phyloP scores from a whole-genome alignment of 768 basidiomycete genomes.

The Cyathus striatus region DNA sequence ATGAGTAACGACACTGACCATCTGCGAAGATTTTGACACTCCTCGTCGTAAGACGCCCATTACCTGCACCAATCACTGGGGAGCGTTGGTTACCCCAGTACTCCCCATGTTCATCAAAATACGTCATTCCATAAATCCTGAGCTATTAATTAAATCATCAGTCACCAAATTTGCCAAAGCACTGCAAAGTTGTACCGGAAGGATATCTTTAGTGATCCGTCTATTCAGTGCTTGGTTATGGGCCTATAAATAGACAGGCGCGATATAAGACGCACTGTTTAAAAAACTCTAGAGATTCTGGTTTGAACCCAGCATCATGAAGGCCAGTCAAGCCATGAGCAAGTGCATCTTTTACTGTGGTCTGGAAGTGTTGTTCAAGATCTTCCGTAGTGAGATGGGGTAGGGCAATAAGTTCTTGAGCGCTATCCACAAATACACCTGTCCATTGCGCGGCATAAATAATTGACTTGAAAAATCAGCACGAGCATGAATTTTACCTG shows the following conservation, averaged over 20 bases:
- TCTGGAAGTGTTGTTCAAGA: constrained; percentile 53
- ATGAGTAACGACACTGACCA: constrained; percentile 28
- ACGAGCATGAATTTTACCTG: constrained; percentile 41
- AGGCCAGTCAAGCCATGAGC: constrained; percentile 73
- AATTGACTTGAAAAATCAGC: constrained; percentile 1
- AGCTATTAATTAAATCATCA: constrained; percentile 33
- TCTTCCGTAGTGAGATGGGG: constrained; percentile 62
- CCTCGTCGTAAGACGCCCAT: constrained; percentile 62
- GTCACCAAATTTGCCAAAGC: not conserved
- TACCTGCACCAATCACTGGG: constrained; percentile 50
- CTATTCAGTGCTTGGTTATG: constrained; percentile 28
- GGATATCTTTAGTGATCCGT: constrained; percentile 47
- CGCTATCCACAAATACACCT: constrained; percentile 85
- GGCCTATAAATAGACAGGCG: constrained; percentile 8
- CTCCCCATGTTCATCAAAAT: constrained; percentile 56
- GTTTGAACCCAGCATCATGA: constrained; percentile 79
- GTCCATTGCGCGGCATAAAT: constrained; percentile 2
- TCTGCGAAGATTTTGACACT: constrained; percentile 80
- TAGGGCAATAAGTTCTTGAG: constrained; percentile 66
- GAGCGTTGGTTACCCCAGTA: constrained; percentile 71
- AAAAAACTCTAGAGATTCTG: constrained; percentile 71
- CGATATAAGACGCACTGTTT: constrained; percentile 37
- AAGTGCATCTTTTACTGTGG: constrained; percentile 64
- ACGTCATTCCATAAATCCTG: constrained; percentile 74
- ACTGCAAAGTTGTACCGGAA: constrained; percentile 59